phyloP scores from a whole-genome alignment of 164 flowering plant species.

The Annona squamosa region DNA sequence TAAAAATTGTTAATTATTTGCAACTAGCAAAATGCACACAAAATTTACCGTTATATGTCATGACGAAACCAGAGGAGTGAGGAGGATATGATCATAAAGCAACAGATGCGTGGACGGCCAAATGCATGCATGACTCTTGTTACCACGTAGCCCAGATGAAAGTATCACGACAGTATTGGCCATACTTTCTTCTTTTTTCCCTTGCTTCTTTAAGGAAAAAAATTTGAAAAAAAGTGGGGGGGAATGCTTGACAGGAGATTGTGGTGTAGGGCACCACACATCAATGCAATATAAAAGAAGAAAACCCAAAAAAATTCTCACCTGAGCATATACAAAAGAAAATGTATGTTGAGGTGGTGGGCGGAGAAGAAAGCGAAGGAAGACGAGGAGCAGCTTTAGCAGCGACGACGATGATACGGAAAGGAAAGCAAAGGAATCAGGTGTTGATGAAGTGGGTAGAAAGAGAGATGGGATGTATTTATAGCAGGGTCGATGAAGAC shows the following conservation, averaged over 20 bases:
- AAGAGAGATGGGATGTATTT: slow-evolving; percentile 12
- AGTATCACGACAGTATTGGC: no score
- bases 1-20: no score
- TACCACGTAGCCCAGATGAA: no score
- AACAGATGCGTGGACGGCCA: background rate
- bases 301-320: background rate
- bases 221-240: no score
- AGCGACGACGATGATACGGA: background rate
- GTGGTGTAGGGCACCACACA: no score
- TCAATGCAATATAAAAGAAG: background rate
- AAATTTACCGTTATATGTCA: no score
- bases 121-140: background rate
- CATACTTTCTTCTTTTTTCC: no score
- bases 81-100: background rate
- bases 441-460: slow-evolving; percentile 1
- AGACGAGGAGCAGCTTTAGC: background rate
- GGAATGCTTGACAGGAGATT: background rate
- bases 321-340: background rate
- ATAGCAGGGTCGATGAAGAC: slow-evolving; percentile 14
- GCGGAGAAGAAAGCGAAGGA: background rate
- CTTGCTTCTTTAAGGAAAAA: no score
- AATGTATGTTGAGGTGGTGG: background rate
- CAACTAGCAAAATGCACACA: no score
- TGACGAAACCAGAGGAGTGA: background rate
- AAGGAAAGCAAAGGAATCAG: background rate